Evolutionary conservation across 2,329 filamentous ascomycete species (phyloP).

Genomic region (Scytalidium sp.): DNA sequence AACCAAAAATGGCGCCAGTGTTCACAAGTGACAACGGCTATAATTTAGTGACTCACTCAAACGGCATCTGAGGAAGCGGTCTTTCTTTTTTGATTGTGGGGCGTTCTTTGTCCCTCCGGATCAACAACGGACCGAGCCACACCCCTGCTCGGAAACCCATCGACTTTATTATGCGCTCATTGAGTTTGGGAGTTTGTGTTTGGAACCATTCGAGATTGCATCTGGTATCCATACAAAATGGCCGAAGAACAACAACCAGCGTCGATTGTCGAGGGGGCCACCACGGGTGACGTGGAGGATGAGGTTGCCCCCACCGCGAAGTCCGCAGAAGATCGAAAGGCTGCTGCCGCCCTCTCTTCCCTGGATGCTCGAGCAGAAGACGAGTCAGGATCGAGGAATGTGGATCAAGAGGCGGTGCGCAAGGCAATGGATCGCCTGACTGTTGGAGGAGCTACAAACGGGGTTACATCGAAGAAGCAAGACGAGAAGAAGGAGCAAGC

Average conservation of each 20-base stretch:
- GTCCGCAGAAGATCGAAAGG: conserved; percentile 74
- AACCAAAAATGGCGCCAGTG: not conserved
- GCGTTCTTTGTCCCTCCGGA: not conserved
- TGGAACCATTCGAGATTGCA: not conserved
- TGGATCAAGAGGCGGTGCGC: conserved; percentile 66
- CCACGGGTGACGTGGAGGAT: conserved; percentile 56
- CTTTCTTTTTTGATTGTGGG: conserved; percentile 1
- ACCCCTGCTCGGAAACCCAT: not conserved
- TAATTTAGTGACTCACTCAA: not conserved
- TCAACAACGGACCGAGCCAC: not conserved
- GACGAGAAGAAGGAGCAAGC: conserved; percentile 53
- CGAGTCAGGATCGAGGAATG: conserved; percentile 42
- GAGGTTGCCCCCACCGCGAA: conserved; percentile 51
- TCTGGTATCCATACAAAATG: conserved; percentile 40
- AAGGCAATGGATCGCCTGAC: conserved; percentile 68
- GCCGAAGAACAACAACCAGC: conserved; percentile 56
- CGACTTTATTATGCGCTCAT: not conserved
- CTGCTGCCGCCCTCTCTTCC: conserved; percentile 68
- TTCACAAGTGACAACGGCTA: not conserved
- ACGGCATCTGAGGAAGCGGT: not conserved
- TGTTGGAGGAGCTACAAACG: conserved; percentile 27
- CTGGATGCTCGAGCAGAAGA: conserved; percentile 54
- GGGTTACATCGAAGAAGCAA: conserved; percentile 34
- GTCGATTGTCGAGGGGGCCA: conserved; percentile 56
- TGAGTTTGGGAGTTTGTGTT: not conserved